Percentiles rank a stretch among this genome's conserved stretches.
Conservation (phyloP, 2,329 filamentous ascomycete species). For the Fonsecaea multimorphosa region DNA sequence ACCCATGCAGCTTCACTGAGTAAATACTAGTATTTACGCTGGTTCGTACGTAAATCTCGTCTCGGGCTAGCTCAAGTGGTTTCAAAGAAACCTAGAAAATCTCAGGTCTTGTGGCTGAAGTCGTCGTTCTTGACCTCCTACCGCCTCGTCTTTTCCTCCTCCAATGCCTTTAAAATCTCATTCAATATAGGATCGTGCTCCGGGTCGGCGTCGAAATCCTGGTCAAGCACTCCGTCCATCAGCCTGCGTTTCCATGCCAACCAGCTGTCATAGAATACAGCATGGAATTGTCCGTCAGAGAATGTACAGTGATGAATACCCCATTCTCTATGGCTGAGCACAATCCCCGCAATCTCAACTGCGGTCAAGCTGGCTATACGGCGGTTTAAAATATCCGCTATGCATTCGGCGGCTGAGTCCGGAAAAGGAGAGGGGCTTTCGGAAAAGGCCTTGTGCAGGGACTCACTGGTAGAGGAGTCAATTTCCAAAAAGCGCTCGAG, state of each 20-base stretch:
- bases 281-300: no score
- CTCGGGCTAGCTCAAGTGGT: no score
- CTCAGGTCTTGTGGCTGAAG: no score
- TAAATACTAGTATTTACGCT: no score
- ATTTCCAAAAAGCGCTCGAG: not conserved
- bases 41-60: no score
- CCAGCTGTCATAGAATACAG: no score
- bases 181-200: not conserved
- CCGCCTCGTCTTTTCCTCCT: not conserved
- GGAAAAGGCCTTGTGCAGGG: not conserved
- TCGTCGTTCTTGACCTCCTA: no score
- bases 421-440: fast-evolving
- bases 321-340: not conserved
- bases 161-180: not conserved
- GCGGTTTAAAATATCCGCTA: not conserved
- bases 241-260: not conserved
- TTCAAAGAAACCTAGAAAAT: no score
- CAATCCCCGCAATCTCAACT: not conserved
- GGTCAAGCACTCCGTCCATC: not conserved
- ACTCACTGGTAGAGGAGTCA: not conserved
- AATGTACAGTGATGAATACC: no score
- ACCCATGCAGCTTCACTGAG: no score
- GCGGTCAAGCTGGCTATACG: not conserved
- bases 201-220: not conserved
- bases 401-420: no score